Percentiles rank a stretch among this genome's conserved stretches.
These are phyloP conservation scores for Chimonanthus praecox DNA, from an alignment of 164 flowering plant genomes.

Conservation along the genomic window DNA sequence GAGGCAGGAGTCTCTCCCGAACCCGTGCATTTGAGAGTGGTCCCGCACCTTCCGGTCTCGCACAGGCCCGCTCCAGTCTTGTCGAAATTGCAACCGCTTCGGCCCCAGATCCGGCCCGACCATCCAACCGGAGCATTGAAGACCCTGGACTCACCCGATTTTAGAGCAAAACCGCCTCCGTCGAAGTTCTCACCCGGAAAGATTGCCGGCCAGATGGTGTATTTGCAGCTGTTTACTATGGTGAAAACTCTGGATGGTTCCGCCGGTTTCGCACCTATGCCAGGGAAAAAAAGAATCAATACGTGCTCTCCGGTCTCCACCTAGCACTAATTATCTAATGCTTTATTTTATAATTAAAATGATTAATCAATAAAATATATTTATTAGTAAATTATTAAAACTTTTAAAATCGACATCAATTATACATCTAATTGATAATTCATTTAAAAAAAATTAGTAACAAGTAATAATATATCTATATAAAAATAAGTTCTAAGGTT, in stretches of 20 bases:
- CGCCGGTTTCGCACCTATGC: conserved; percentile 27
- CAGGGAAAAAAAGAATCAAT: neutral
- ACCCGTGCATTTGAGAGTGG: conserved; percentile 41
- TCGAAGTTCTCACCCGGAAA: conserved; percentile 56
- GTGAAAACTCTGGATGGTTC: conserved; percentile 66
- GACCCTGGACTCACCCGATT: conserved; percentile 49
- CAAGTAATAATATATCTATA: too few relatives aligned
- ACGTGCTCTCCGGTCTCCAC: too few relatives aligned
- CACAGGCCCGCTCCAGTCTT: conserved; percentile 55
- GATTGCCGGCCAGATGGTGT: conserved; percentile 83
- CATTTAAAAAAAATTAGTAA: too few relatives aligned
- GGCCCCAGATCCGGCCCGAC: conserved; percentile 92
- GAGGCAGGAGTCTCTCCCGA: conserved; percentile 74
- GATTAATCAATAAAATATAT: too few relatives aligned
- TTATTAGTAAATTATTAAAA: too few relatives aligned
- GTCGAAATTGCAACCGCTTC: conserved; percentile 88
- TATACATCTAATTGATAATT: too few relatives aligned
- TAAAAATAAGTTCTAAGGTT: too few relatives aligned
- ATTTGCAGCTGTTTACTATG: conserved; percentile 64
- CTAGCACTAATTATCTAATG: too few relatives aligned
- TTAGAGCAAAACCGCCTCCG: conserved; percentile 67
- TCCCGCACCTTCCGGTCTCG: conserved; percentile 77
- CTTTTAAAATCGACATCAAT: too few relatives aligned
- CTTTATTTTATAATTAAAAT: too few relatives aligned
- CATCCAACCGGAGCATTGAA: conserved; percentile 70